phyloP scores from a whole-genome alignment of 805 yeast genomes.

The Yarrowia sp. region DNA sequence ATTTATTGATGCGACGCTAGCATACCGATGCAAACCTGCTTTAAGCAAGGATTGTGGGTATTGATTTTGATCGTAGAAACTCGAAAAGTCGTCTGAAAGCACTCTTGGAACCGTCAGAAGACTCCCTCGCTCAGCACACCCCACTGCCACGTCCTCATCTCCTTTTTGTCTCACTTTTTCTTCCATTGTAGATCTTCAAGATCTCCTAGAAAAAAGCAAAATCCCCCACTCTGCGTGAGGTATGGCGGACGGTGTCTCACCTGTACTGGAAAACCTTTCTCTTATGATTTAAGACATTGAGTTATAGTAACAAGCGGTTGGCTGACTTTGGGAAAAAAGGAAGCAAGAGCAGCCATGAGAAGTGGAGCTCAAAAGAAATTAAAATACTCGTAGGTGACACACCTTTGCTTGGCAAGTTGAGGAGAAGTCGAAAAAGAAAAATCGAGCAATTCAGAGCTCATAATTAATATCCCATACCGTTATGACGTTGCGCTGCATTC shows the following conservation, averaged over 20 bases:
- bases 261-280: constrained; percentile 14
- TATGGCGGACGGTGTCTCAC: constrained; percentile 6
- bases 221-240: neutral
- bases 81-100: no score
- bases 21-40: no score
- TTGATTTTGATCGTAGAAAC: no score
- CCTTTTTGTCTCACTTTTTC: neutral
- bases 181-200: constrained; percentile 15
- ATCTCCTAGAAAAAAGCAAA: neutral
- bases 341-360: neutral
- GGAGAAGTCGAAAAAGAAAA: neutral
- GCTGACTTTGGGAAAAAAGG: neutral
- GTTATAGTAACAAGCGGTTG: neutral
- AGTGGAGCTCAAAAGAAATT: neutral
- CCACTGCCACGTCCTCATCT: no score
- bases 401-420: neutral
- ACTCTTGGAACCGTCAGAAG: no score
- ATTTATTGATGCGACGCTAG: no score
- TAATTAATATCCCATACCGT: no score
- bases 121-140: no score
- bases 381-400: no score
- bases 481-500: no score
- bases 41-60: no score
- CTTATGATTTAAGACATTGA: constrained; percentile 15
- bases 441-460: neutral